Evolutionary conservation across 2,329 filamentous ascomycete species (phyloP), one percentile per base, ranked within the genome.

Genomic region (Trichoderma harzianum): DNA sequence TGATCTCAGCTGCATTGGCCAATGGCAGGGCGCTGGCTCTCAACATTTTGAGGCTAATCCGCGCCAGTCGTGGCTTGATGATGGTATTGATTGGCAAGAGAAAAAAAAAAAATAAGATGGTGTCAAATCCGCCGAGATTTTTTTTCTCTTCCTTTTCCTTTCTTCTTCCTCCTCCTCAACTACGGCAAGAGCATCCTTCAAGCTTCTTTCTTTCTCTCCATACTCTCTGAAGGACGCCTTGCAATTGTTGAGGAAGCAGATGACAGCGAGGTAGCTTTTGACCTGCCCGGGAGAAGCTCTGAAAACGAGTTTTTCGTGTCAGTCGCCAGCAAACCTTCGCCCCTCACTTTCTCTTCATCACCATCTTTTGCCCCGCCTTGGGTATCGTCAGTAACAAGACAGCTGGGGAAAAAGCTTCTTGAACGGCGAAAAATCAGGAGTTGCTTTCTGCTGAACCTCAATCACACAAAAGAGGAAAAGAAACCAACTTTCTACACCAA

Each of bases 281-380:
- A 79, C 79, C 77, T 78, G 76, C 74, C 74, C 77, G 77, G 76
- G 78, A 76, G 51, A 77, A 79, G 76, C 79, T 81, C 80, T 80
- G 80, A 78, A 77, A 82, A 80, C 76, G 79, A 77, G 79, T 79
- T 80, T 78, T 69, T 78, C 79, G 79, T 79, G 77, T 76, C 77
- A 76, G 79, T 80, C 76, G 79, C 78, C 78, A 77, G 78, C 77
- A 77, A 74, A 43, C 75, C 75, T 74, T 74, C 70, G 60, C 68
- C 74, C 73, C 73, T 74, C 69, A 73, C 70, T 73, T 60, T 64
- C 70, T 72, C 47, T 74, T 28, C 74, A 76, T 77, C 32, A 67
- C 32, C 30, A 58, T 26, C 36, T 26, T 67, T 75, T 80, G 75
- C 78, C 79, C 78, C 79, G 78, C 78, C 75, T 71, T 74, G 57